Evolutionary conservation across 768 basidiomycete genomes (phyloP).

Genomic region (Suillus alpinus): DNA sequence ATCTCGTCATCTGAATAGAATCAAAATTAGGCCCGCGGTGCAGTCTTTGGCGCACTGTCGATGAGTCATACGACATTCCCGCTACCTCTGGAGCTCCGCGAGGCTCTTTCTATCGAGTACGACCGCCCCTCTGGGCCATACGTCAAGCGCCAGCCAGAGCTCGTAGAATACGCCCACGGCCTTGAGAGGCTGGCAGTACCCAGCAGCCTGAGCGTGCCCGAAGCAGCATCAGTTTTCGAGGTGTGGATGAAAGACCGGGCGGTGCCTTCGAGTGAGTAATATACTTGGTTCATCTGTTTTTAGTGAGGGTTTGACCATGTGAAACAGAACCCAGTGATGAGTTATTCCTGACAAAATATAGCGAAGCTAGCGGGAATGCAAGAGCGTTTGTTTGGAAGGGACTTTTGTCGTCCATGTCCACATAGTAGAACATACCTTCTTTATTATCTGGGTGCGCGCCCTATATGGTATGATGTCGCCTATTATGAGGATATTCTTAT

Average conservation of each 20-base stretch:
- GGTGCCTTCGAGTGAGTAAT: constrained; percentile 45
- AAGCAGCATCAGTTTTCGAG: constrained; percentile 75
- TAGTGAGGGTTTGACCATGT: neutral
- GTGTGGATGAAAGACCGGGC: constrained; percentile 67
- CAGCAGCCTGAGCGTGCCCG: constrained; percentile 54
- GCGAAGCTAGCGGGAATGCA: constrained; percentile 75
- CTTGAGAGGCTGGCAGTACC: constrained; percentile 52
- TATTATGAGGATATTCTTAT: neutral
- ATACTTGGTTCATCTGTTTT: neutral
- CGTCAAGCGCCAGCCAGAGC: constrained; percentile 45
- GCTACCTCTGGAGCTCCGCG: constrained; percentile 60
- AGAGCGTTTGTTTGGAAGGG: constrained; percentile 76
- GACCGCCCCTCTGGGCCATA: constrained; percentile 50
- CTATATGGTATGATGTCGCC: neutral
- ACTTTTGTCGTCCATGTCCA: constrained; percentile 36
- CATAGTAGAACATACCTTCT: constrained; percentile 3
- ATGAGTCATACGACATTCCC: constrained; percentile 56
- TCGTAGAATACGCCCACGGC: constrained; percentile 55
- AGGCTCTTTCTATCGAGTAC: constrained; percentile 51
- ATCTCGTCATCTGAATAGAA: neutral
- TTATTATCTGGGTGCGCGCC: neutral
- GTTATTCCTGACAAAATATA: constrained; percentile 74
- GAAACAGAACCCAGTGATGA: constrained; percentile 53
- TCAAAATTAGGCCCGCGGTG: constrained; percentile 55
- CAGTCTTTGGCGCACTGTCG: constrained; percentile 69